A percentile compares a stretch with the other conserved stretches of the same genome.
Conservation (phyloP, 768 basidiomycete species). For the Rhizopogon rudus region DNA sequence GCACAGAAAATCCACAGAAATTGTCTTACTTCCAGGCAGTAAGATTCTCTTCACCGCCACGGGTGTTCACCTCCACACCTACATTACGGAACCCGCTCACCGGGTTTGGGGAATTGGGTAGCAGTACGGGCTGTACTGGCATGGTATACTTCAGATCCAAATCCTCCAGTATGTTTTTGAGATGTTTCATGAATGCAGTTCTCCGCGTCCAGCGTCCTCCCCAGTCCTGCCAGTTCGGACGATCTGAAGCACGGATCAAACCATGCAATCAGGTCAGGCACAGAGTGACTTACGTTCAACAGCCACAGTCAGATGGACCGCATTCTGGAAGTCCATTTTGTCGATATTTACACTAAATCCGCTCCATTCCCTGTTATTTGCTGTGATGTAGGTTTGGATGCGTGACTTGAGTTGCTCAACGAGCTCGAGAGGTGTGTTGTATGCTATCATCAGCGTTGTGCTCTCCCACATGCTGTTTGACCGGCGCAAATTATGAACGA, state of each 20-base stretch:
- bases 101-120: conserved; percentile 29
- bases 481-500: conserved; percentile 75
- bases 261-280: neutral
- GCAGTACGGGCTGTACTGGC: conserved; percentile 67
- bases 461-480: conserved; percentile 79
- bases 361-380: conserved; percentile 74
- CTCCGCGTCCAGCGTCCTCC: conserved; percentile 74
- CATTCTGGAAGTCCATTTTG: conserved; percentile 76
- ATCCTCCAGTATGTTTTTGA: conserved; percentile 69
- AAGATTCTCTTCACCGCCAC: neutral
- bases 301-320: conserved; percentile 58
- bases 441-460: conserved; percentile 59
- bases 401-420: conserved; percentile 62
- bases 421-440: conserved; percentile 64
- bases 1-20: neutral
- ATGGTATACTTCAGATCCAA: conserved; percentile 66
- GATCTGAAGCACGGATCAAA: conserved; percentile 38
- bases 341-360: conserved; percentile 62
- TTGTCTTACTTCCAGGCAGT: neutral
- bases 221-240: conserved; percentile 86
- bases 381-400: conserved; percentile 52
- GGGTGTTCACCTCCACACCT: conserved; percentile 9
- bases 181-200: conserved; percentile 68
- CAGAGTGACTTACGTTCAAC: conserved; percentile 57
- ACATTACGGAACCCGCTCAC: neutral